These are phyloP conservation scores for Micractinium sp. DNA, from an alignment of 139 green algal species.

Conservation along the genomic window DNA sequence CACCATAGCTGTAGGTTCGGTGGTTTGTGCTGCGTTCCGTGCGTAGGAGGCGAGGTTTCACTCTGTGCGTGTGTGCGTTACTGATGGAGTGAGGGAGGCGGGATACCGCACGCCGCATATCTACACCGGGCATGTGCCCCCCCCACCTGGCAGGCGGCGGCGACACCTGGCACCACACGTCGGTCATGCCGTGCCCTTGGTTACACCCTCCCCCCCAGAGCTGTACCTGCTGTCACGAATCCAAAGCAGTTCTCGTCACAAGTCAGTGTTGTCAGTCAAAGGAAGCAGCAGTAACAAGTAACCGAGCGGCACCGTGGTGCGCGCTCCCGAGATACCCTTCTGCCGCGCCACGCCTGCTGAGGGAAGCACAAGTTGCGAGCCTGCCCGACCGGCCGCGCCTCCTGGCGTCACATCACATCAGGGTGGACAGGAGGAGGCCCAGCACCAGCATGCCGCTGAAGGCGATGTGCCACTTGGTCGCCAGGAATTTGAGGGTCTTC, in stretches of 20 bases:
- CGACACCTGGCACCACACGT: background rate
- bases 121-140: background rate
- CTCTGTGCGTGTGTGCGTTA: background rate
- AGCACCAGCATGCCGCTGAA: conserved; percentile 43
- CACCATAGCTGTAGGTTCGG: background rate
- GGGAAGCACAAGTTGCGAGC: too few species aligned
- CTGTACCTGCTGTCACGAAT: too few species aligned
- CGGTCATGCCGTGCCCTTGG: too few species aligned
- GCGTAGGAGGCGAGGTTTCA: background rate
- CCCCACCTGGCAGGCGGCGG: too few species aligned
- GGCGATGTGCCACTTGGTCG: conserved; percentile 50
- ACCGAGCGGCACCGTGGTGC: background rate
- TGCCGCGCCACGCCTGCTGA: background rate
- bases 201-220: too few species aligned
- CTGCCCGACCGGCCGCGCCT: too few species aligned
- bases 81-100: background rate
- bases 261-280: background rate
- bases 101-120: background rate
- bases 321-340: background rate
- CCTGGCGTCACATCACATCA: conserved; percentile 25
- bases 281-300: background rate
- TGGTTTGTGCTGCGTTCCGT: background rate
- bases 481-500: conserved; percentile 44
- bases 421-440: conserved; percentile 41
- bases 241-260: background rate